A percentile compares a stretch with the other conserved stretches of the same genome.
Conservation (phyloP, 2,329 filamentous ascomycete genomes). For the Arthrobotrys sinensis region DNA sequence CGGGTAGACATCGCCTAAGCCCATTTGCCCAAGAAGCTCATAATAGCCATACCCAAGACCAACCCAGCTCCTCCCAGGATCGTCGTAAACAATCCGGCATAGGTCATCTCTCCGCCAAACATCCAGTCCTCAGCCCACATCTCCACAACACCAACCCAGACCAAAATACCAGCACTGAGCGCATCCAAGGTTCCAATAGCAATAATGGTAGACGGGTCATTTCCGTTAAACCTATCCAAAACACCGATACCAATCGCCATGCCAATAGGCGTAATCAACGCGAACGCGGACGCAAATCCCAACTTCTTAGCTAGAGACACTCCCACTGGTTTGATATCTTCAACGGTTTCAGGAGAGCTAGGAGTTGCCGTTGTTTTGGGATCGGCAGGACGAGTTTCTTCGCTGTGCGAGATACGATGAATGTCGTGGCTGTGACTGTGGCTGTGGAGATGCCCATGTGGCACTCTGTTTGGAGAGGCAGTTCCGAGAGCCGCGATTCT, state of each 20-base stretch:
- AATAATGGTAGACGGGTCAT: conserved; percentile 77
- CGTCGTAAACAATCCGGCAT: conserved; percentile 68
- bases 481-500: conserved; percentile 75
- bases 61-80: conserved; percentile 72
- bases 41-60: conserved; percentile 76
- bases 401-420: conserved; percentile 57
- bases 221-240: conserved; percentile 80
- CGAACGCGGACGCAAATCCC: conserved; percentile 75
- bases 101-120: conserved; percentile 68
- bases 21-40: conserved; percentile 84
- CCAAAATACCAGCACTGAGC: conserved; percentile 80
- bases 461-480: conserved; percentile 45
- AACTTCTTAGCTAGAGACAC: conserved; percentile 68
- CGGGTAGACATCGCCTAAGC: conserved; percentile 69
- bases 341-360: conserved; percentile 14
- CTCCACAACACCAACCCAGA: conserved; percentile 86
- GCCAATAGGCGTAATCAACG: conserved; percentile 80
- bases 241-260: conserved; percentile 86
- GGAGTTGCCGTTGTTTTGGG: not conserved
- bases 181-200: conserved; percentile 82
- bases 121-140: conserved; percentile 86
- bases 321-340: conserved; percentile 42
- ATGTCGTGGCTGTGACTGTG: conserved; percentile 49
- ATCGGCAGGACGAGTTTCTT: conserved; percentile 1
- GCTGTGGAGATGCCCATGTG: conserved; percentile 46